These are phyloP conservation scores for Diophrys appendiculata DNA, from an alignment of 73 alveolate genomes.

Conservation along the genomic window DNA sequence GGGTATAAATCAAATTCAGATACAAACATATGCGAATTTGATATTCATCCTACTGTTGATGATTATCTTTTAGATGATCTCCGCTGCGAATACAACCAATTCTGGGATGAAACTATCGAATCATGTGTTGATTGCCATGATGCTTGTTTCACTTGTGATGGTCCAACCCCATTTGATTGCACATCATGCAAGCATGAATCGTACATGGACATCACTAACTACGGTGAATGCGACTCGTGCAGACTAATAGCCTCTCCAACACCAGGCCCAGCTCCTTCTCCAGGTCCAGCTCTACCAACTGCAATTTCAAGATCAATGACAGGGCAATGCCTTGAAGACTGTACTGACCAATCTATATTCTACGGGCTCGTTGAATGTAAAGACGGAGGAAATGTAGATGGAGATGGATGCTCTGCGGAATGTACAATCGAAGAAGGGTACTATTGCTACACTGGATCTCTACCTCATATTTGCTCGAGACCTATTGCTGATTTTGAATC, in stretches of 20 bases:
- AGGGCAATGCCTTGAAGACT: background rate
- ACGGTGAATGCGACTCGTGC: background rate
- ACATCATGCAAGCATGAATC: background rate
- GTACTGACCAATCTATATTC: background rate
- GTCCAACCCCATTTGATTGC: background rate
- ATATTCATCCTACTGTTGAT: background rate
- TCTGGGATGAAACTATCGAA: background rate
- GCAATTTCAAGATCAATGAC: background rate
- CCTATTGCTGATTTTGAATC: background rate
- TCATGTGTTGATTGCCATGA: background rate
- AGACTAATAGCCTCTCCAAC: background rate
- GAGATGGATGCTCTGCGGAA: conserved; percentile 35
- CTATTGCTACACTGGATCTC: conserved; percentile 25
- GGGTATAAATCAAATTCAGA: background rate
- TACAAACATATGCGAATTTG: background rate
- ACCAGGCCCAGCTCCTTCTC: conserved; percentile 1
- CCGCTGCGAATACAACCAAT: background rate
- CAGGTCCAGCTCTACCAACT: background rate
- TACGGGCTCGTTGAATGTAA: conserved; percentile 38
- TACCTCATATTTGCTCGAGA: background rate
- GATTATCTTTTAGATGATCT: background rate
- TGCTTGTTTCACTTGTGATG: background rate
- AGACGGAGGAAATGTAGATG: conserved; percentile 27
- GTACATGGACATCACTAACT: background rate
- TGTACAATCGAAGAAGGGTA: conserved; percentile 19